Percentiles rank a stretch among this genome's conserved stretches.
These are phyloP conservation scores for Talaromyces nanjingensis DNA, from an alignment of 495 filamentous ascomycete genomes.

Conservation along the genomic window DNA sequence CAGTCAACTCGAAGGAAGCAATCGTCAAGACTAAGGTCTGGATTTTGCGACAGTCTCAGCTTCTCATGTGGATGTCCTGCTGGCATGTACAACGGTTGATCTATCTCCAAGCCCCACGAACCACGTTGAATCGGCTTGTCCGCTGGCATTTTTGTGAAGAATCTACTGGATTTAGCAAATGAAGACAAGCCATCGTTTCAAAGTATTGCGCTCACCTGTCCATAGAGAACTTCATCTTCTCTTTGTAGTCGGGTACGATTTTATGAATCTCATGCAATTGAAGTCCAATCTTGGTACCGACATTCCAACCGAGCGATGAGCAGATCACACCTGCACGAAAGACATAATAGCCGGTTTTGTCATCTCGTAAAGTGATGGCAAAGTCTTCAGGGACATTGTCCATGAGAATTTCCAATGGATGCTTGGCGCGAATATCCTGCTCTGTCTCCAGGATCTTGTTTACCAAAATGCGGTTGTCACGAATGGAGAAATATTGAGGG, in stretches of 20 bases:
- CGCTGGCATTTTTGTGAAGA: slow-evolving; percentile 71
- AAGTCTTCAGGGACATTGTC: slow-evolving; percentile 90
- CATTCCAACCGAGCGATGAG: slow-evolving; percentile 74
- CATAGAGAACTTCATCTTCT: slow-evolving; percentile 87
- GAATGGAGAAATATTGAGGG: slow-evolving; percentile 67
- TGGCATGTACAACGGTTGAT: slow-evolving; percentile 71
- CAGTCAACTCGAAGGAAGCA: slow-evolving; percentile 80
- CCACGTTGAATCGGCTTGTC: slow-evolving; percentile 76
- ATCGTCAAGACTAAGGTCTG: slow-evolving; percentile 49
- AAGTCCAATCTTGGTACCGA: slow-evolving; percentile 67
- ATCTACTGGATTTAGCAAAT: slow-evolving; percentile 33
- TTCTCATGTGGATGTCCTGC: slow-evolving; percentile 62
- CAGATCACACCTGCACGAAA: slow-evolving; percentile 77
- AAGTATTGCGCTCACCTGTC: slow-evolving; percentile 49
- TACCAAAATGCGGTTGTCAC: slow-evolving; percentile 53
- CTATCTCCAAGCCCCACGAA: slow-evolving; percentile 81
- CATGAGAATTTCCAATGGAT: slow-evolving; percentile 66
- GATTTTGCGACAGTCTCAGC: slow-evolving; percentile 48
- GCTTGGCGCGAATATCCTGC: slow-evolving; percentile 53
- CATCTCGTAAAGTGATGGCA: slow-evolving; percentile 68
- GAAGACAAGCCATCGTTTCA: background rate
- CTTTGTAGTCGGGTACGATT: slow-evolving; percentile 79
- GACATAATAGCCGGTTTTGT: slow-evolving; percentile 63
- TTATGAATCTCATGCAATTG: slow-evolving; percentile 68
- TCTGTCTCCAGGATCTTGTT: slow-evolving; percentile 65